Percentiles rank a stretch among this genome's conserved stretches.
phyloP scores from a whole-genome alignment of 305 asterid species.

The Petunia hybrid region DNA sequence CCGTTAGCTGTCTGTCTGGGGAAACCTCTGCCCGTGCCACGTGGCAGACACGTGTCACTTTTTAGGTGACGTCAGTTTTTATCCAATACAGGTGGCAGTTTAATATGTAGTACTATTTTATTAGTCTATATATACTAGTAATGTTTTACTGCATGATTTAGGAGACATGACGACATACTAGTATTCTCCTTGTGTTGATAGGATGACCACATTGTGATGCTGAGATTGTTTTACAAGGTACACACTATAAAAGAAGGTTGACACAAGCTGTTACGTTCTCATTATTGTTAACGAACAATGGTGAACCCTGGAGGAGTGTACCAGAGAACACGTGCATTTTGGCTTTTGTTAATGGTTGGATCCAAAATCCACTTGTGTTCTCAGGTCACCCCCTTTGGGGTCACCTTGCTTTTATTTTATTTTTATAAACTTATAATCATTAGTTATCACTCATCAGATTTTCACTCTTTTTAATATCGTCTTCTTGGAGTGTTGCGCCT shows the following conservation, averaged over 20 bases:
- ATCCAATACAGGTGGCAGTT: too few relatives aligned
- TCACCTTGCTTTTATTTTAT: slow-evolving; percentile 20
- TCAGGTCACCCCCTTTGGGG: slow-evolving; percentile 50
- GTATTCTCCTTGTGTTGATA: slow-evolving; percentile 7
- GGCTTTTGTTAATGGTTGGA: background rate
- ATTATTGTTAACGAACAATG: slow-evolving; percentile 21
- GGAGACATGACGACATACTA: slow-evolving; percentile 36
- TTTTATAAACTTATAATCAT: too few relatives aligned
- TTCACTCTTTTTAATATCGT: too few relatives aligned
- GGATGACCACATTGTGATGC: slow-evolving; percentile 37
- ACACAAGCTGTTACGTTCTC: background rate
- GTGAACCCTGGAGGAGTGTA: slow-evolving; percentile 40
- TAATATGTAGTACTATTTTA: too few relatives aligned
- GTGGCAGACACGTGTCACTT: too few relatives aligned
- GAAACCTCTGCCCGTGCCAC: too few relatives aligned
- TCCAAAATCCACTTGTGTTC: slow-evolving; percentile 40
- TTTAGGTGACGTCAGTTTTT: too few relatives aligned
- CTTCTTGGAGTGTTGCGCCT: too few relatives aligned
- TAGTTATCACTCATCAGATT: too few relatives aligned
- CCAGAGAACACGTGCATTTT: slow-evolving; percentile 39
- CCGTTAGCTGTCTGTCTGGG: too few relatives aligned
- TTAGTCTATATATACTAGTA: too few relatives aligned
- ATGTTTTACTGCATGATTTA: background rate
- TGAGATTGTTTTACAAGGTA: background rate
- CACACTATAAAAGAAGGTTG: background rate